phyloP scores from a whole-genome alignment of 2,329 filamentous ascomycete species.

The Mariannaea elegans region DNA sequence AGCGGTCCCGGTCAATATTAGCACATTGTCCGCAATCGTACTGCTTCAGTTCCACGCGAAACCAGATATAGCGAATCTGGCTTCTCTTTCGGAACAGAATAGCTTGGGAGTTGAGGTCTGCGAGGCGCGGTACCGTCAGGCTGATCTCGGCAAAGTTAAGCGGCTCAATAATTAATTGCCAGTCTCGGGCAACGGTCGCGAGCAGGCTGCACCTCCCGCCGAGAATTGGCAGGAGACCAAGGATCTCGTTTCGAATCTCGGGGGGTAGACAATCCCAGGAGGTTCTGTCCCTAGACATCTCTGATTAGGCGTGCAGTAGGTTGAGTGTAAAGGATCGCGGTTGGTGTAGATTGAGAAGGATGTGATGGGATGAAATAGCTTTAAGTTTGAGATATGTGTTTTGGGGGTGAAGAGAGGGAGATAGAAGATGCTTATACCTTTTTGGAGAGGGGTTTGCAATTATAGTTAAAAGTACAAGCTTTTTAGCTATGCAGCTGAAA shows the following conservation, averaged over 20 bases:
- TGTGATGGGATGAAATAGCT: constrained; percentile 20
- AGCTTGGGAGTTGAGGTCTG: constrained; percentile 23
- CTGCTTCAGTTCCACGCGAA: constrained; percentile 39
- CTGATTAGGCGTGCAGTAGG: constrained; percentile 19
- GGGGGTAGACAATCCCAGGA: constrained; percentile 27
- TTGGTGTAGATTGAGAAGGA: constrained; percentile 22
- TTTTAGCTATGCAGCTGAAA: not conserved
- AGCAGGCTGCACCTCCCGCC: constrained; percentile 29
- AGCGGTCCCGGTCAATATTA: constrained; percentile 15
- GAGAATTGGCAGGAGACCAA: constrained; percentile 28
- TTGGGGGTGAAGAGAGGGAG: constrained; percentile 1
- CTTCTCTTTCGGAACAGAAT: constrained; percentile 36
- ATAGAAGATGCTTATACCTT: not conserved
- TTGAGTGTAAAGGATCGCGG: constrained; percentile 24
- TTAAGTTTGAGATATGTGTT: constrained; percentile 12
- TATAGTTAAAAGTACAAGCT: constrained; percentile 5
- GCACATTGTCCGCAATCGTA: constrained; percentile 35
- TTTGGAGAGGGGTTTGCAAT: not conserved
- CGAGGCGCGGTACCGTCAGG: constrained; percentile 34
- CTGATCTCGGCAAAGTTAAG: constrained; percentile 40
- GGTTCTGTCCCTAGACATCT: constrained; percentile 26
- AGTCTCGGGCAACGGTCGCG: constrained; percentile 32
- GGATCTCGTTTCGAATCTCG: constrained; percentile 28
- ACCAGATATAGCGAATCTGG: constrained; percentile 41
- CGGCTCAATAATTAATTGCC: constrained; percentile 37